Percentiles rank a stretch among this genome's conserved stretches.
Conservation (phyloP, 768 basidiomycete species). For the Boletus bicolor region DNA sequence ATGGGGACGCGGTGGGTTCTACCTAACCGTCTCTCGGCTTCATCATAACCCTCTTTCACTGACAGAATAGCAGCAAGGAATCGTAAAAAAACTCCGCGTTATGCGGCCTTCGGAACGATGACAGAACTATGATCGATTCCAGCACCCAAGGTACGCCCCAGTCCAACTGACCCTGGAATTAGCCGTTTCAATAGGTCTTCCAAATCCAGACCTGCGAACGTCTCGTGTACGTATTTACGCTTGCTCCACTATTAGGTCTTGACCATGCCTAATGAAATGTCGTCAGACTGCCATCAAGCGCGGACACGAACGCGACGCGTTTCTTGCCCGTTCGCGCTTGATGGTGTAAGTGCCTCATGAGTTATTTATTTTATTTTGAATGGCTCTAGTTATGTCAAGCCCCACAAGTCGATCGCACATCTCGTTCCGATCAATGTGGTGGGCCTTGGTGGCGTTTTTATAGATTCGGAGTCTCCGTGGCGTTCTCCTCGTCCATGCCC, state of each 20-base stretch:
- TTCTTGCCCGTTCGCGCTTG: slow-evolving; percentile 13
- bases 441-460: slow-evolving; percentile 17
- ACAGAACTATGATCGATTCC: background rate
- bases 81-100: background rate
- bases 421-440: slow-evolving; percentile 28
- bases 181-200: slow-evolving; percentile 13
- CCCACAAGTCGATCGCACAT: slow-evolving; percentile 21
- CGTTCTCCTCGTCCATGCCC: slow-evolving; percentile 18
- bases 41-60: slow-evolving; percentile 6
- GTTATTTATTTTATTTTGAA: slow-evolving; percentile 9
- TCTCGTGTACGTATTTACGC: slow-evolving; percentile 27
- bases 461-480: slow-evolving; percentile 22
- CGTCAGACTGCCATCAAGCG: slow-evolving; percentile 15
- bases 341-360: slow-evolving; percentile 20
- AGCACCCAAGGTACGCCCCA: slow-evolving; percentile 1
- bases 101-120: background rate
- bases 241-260: slow-evolving; percentile 21
- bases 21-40: background rate
- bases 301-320: slow-evolving; percentile 7
- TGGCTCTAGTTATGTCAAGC: background rate
- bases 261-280: slow-evolving; percentile 8
- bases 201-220: slow-evolving; percentile 14
- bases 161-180: slow-evolving; percentile 9
- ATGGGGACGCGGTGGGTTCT: background rate
- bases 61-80: slow-evolving; percentile 7